Evolutionary conservation across 257 asterid genomes (phyloP).

Genomic region (Rhazya stricta): DNA sequence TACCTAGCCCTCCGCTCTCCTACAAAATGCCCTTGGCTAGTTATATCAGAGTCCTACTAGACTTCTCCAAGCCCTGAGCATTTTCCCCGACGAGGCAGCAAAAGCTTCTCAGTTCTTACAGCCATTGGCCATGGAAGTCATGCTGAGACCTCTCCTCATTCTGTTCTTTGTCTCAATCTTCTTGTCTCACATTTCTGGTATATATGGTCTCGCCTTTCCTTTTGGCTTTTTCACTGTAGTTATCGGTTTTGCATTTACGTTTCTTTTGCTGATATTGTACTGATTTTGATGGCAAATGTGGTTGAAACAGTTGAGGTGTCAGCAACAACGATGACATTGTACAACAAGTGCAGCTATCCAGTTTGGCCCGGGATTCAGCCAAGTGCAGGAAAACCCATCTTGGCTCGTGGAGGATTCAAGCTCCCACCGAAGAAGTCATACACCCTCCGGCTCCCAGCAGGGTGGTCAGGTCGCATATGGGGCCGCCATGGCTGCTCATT

Average conservation of each 20-base stretch:
- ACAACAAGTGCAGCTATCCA: slow-evolving; percentile 72
- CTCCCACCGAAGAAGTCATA: slow-evolving; percentile 52
- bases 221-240: background rate
- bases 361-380: slow-evolving; percentile 97
- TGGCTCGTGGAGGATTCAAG: slow-evolving; percentile 77
- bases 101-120: background rate
- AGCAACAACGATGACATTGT: slow-evolving; percentile 61
- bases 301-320: slow-evolving; percentile 26
- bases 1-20: too few relatives aligned
- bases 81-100: background rate
- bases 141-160: slow-evolving; percentile 31
- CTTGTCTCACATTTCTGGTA: slow-evolving; percentile 42
- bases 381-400: slow-evolving; percentile 56
- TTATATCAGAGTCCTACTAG: background rate
- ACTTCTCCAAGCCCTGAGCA: background rate
- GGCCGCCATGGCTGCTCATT: slow-evolving; percentile 89
- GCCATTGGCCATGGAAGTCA: slow-evolving; percentile 33
- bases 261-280: background rate
- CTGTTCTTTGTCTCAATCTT: slow-evolving; percentile 35
- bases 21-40: slow-evolving; percentile 10
- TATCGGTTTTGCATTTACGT: background rate
- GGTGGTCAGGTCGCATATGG: slow-evolving; percentile 95
- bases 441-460: slow-evolving; percentile 55
- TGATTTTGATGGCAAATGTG: background rate
- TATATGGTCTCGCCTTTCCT: background rate